Evolutionary conservation across 768 basidiomycete genomes (phyloP).

Genomic region (Mycena alexandri): DNA sequence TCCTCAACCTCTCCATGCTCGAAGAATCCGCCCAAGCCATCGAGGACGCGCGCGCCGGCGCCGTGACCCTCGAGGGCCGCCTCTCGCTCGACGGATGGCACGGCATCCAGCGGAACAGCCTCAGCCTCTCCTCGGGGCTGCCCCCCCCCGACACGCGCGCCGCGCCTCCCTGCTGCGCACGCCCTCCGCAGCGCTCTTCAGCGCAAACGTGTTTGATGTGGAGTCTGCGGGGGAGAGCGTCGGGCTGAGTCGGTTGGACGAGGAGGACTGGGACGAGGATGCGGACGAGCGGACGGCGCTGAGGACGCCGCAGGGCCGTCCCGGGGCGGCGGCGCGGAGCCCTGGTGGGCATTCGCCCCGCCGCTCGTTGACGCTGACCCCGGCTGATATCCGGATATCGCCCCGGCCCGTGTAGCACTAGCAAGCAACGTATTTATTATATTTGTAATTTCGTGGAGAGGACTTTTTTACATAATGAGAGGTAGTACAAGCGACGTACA

Average conservation of each 20-base stretch:
- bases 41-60: slow-evolving; percentile 52
- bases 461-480: slow-evolving; percentile 6
- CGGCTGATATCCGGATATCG: slow-evolving; percentile 40
- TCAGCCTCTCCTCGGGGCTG: slow-evolving; percentile 1
- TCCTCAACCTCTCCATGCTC: slow-evolving; percentile 36
- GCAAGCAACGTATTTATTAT: slow-evolving; percentile 16
- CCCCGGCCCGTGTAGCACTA: slow-evolving; percentile 32
- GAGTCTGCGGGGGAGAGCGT: slow-evolving; percentile 52
- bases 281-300: slow-evolving; percentile 58
- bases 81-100: slow-evolving; percentile 85
- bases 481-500: too few relatives aligned
- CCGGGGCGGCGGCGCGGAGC: too few relatives aligned
- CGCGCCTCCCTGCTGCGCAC: slow-evolving; percentile 73
- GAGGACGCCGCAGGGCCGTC: not conserved
- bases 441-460: slow-evolving; percentile 10
- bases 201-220: slow-evolving; percentile 73
- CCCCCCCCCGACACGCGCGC: slow-evolving; percentile 52
- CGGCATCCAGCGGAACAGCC: slow-evolving; percentile 50
- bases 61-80: slow-evolving; percentile 54
- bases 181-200: slow-evolving; percentile 64
- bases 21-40: slow-evolving; percentile 47
- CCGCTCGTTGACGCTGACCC: slow-evolving; percentile 11
- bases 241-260: slow-evolving; percentile 72
- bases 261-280: slow-evolving; percentile 73
- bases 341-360: not conserved